Base-by-base conservation (phyloP, 345 rosid species). In the Gossypium ekmanianum region DNA sequence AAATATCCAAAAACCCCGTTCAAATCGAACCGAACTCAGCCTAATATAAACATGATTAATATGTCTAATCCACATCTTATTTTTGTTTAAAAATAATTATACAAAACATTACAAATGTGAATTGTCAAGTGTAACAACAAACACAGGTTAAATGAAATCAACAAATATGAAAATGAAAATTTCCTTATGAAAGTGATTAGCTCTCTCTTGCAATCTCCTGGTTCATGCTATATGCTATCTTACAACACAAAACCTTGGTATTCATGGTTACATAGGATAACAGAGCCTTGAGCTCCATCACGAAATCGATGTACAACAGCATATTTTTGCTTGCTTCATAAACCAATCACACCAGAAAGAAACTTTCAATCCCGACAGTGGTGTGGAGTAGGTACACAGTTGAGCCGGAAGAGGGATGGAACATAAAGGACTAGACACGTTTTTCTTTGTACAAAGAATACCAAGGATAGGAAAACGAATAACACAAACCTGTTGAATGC, bases 211-310 rank as follows among this genome's bases (percentile, higher is more conserved):
- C 9, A 20, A 11, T 45, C 22, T 48, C 58, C 7, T 2, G 7
- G 18, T 47, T 47, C 51, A 67, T 66, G 54, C 11, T 24, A 16
- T 5, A 47, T 6, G 10, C 61, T 56, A 22, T 11, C n/a, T 67
- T 52, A 69, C 59, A 69, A 69, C 73, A 50, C 4, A 27, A 69
- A 51, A 17, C 45, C 61, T 14, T 22, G 58, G 72, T 50, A 9
- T 26, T 57, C 12, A 16, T 50, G 45, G 58, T 27, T 69, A 41
- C 26, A 51, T 51, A 1, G 39, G 39, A 34, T 34, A 34, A 34
- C 39, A 34, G 45, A 69, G 26, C 61, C 27, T 24, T 16, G n/a
- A 29, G 22, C 41, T 50, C 72, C 22, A 68, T 68, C 34, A 47
- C 8, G 8, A 68, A 50, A 22, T 54, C 22, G 27, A 24, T 57